Evolutionary conservation across 169 alveolate species (phyloP), one percentile per base, ranked within the genome.

Genomic region (Cryptosporidium muris): DNA sequence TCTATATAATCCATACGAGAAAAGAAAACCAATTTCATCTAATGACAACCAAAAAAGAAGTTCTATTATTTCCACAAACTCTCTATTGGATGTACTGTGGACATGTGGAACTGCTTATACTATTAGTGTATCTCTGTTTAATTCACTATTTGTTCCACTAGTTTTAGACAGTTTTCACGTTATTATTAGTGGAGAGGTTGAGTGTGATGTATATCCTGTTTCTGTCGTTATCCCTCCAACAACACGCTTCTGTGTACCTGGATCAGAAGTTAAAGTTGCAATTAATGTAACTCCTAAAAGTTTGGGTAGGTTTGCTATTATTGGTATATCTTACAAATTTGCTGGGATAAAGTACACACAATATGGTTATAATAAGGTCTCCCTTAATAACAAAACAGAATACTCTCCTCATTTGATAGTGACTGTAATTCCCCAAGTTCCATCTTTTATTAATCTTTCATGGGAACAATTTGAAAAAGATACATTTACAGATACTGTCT

Each of bases 221-320:
- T 74, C 85, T 1, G 85, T 74, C 0, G 85, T 74, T 42, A 53
- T 74, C 25, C 85, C 85, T 12, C 85, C 85, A 2, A 74, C 47
- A 6, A 58, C 85, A 11, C 43, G 85, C 16, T 74, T 74, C 49
- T 74, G 74, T 2, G 48, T 64, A 14, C 74, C 74, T 3, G 85
- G 66, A 34, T n/a, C 49, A 34, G 85, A 74, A 60, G 85, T 74
- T 4, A 74, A 74, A 42, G 68, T 74, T 11, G 85, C 85, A 42
- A 48, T 74, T n/a, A 42, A 12, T 11, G 63, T 74, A 5, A 58
- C 37, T 74, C 85, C 85, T 54, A 74, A 38, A 43, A 74, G 60
- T 25, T 16, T 68, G 7, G 85, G 85, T 7, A 45, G 47, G 14
- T 60, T 74, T 3, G 14, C 45, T 42, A 43, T 74, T 25, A 58